phyloP scores from a whole-genome alignment of 1,284 basidiomycete species.

The Tilletiopsis washingtonensis region DNA sequence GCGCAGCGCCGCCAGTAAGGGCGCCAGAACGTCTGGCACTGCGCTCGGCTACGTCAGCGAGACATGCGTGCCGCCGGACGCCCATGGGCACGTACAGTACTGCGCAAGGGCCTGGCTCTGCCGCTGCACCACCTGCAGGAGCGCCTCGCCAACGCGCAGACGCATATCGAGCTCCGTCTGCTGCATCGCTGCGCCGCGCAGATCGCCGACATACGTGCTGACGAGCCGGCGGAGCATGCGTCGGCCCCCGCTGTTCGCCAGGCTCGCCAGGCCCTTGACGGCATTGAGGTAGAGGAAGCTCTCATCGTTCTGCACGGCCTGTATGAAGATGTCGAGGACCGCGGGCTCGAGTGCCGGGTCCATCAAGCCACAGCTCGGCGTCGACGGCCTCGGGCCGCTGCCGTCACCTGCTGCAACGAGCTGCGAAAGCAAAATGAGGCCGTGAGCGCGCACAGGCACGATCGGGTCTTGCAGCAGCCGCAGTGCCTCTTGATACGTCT shows the following conservation, averaged over 20 bases:
- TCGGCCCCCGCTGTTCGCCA: constrained; percentile 20
- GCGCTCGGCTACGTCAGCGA: constrained; percentile 7
- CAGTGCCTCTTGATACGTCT: constrained; percentile 71
- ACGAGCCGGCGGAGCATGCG: constrained; percentile 23
- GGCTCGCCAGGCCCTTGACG: constrained; percentile 71
- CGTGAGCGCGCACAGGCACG: constrained; percentile 90
- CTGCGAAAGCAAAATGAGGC: constrained; percentile 48
- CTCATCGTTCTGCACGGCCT: constrained; percentile 81
- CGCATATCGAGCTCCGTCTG: constrained; percentile 66
- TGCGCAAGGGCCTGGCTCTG: constrained; percentile 63
- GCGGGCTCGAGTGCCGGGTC: constrained; percentile 59
- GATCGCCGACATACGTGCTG: constrained; percentile 22
- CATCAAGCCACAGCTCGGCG: constrained; percentile 17
- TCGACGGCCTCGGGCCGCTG: constrained; percentile 55
- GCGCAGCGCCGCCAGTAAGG: constrained; percentile 27
- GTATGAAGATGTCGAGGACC: constrained; percentile 78
- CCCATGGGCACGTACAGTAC: too few species aligned
- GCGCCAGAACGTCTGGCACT: constrained; percentile 20
- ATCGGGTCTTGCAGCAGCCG: constrained; percentile 82
- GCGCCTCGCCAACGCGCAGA: constrained; percentile 78
- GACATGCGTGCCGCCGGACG: too few species aligned
- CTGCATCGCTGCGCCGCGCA: constrained; percentile 5
- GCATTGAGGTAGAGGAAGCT: constrained; percentile 91
- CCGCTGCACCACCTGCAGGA: constrained; percentile 68
- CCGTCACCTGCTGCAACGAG: constrained; percentile 19